Evolutionary conservation across 2,329 filamentous ascomycete genomes (phyloP).

Genomic region (Talaromyces sp.): DNA sequence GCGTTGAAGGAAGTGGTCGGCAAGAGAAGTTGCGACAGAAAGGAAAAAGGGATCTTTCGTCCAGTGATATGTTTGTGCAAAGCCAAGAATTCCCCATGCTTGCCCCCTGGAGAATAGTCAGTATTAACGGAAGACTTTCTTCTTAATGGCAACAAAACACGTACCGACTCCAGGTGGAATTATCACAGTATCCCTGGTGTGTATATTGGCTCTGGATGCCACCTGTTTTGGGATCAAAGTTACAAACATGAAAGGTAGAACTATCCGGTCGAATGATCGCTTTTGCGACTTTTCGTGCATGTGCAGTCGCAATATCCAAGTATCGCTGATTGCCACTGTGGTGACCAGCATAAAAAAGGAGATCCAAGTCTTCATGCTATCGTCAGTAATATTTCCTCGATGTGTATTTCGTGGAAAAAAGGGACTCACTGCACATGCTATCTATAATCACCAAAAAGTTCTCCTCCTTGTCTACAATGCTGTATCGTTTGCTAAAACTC

Average conservation of each 20-base stretch:
- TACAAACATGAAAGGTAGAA: slow-evolving; percentile 19
- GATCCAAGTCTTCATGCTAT: slow-evolving; percentile 23
- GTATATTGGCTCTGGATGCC: slow-evolving; percentile 17
- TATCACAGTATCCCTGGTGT: slow-evolving; percentile 19
- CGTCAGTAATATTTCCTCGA: background rate
- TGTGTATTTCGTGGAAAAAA: background rate
- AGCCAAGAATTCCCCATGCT: slow-evolving; percentile 25
- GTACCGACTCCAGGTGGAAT: slow-evolving; percentile 19
- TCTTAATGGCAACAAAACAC: background rate
- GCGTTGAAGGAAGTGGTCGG: slow-evolving; percentile 17
- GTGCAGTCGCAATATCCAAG: slow-evolving; percentile 23
- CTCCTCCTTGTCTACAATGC: slow-evolving; percentile 20
- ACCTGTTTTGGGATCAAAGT: slow-evolving; percentile 14
- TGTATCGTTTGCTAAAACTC: slow-evolving; percentile 21
- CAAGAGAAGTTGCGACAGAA: slow-evolving; percentile 12
- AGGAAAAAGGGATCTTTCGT: slow-evolving; percentile 22
- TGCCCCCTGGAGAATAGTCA: slow-evolving; percentile 15
- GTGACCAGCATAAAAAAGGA: slow-evolving; percentile 35
- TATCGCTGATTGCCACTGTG: slow-evolving; percentile 19
- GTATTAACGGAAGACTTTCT: background rate
- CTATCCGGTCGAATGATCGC: slow-evolving; percentile 15
- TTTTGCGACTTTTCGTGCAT: slow-evolving; percentile 14
- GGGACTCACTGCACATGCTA: slow-evolving; percentile 23
- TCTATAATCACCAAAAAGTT: slow-evolving; percentile 41
- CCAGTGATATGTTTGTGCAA: slow-evolving; percentile 40